phyloP scores from a whole-genome alignment of 1,284 basidiomycete genomes.

The Marasmius fiardii region DNA sequence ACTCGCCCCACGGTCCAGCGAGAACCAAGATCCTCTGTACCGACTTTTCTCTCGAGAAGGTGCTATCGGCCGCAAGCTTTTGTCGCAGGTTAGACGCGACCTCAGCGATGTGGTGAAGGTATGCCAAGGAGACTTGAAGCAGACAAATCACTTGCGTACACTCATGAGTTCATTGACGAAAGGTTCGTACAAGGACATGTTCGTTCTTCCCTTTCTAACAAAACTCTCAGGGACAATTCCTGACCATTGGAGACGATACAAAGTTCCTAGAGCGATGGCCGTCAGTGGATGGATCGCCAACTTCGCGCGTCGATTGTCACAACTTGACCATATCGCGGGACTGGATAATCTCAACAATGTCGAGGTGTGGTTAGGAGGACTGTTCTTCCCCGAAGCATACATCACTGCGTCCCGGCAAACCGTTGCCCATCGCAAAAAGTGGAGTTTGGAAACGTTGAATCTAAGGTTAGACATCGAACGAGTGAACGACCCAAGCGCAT shows the following conservation, averaged over 20 bases:
- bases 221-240: conserved; percentile 73
- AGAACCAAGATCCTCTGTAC: conserved; percentile 81
- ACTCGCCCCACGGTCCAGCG: conserved; percentile 58
- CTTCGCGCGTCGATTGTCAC: conserved; percentile 72
- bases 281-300: conserved; percentile 87
- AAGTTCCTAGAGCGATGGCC: conserved; percentile 77
- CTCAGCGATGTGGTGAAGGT: conserved; percentile 80
- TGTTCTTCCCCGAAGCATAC: conserved; percentile 96
- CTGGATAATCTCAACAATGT: conserved; percentile 68
- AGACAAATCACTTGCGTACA: conserved; percentile 89
- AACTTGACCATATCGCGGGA: conserved; percentile 74
- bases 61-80: conserved; percentile 73
- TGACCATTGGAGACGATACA: conserved; percentile 84
- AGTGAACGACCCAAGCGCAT: conserved; percentile 70
- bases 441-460: conserved; percentile 88
- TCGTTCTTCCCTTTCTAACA: conserved; percentile 6
- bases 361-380: conserved; percentile 85
- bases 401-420: conserved; percentile 92
- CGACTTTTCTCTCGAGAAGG: conserved; percentile 89
- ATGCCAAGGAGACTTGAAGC: conserved; percentile 85
- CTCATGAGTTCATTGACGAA: conserved; percentile 88
- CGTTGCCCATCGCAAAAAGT: conserved; percentile 85
- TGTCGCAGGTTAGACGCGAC: conserved; percentile 77
- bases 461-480: conserved; percentile 79
- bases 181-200: conserved; percentile 43